Evolutionary conservation across 495 filamentous ascomycete species (phyloP), one percentile per base, ranked within the genome.

Genomic region (Xylaria flabelliformis): DNA sequence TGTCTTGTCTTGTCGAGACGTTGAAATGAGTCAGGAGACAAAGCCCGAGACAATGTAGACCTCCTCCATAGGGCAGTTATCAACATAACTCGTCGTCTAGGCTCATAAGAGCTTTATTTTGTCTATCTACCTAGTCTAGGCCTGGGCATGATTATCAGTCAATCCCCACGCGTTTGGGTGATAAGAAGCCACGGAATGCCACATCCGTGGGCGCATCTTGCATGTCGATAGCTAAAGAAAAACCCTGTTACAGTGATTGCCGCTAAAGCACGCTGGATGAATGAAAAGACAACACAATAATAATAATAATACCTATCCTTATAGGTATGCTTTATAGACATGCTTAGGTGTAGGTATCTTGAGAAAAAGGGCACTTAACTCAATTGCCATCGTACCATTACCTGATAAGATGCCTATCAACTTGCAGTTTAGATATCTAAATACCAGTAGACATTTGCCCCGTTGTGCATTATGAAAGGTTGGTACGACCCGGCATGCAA

Each of bases 131-230:
- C 48, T 51, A 67, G 64, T 53, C 61, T 44, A 42, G 21, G 44
- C 29, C 29, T 41, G 39, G 61, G 4, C 12, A 67, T 42, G 34
- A 17, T 26, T 56, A 1, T 44, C 65, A 34, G 34, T 36, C 21
- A 8, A 29, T 7, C 65, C 65, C 48, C 65, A 67, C 65, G 65
- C n/a, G 65, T 56, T 67, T 67, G 50, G 12, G 65, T 44, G 50
- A 56, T 56, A 36, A 56, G 42, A 50, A 56, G 42, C 65, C 12
- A 34, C 63, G 42, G 63, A 15, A 65, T 65, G 17, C 63, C 42
- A 34, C 63, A 26, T 50, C 63, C 63, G 13, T 17, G 29, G 42
- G 63, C 42, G 63, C 63, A 65, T 34, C 41, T 44, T 13, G 21
- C 63, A 34, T 65, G 42, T 65, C 39, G 39, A 50, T 41, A 56